Evolutionary conservation across 1,139 yeast genomes (phyloP).

Genomic region (Kodamaea derodonti): DNA sequence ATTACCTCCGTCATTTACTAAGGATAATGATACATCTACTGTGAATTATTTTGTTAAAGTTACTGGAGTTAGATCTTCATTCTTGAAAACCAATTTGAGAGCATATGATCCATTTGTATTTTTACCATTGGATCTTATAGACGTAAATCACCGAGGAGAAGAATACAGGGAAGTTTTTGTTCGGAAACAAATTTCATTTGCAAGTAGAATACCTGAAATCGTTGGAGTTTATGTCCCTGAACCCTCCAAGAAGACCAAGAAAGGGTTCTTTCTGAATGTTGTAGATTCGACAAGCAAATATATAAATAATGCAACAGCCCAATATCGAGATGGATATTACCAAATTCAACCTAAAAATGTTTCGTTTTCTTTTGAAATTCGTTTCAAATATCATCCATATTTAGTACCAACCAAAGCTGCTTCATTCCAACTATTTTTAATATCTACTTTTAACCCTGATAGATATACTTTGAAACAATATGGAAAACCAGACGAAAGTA

Average conservation of each 20-base stretch:
- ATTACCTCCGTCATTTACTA: slow-evolving; percentile 54
- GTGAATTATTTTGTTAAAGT: slow-evolving; percentile 55
- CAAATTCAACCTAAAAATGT: slow-evolving; percentile 35
- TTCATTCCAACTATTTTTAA: slow-evolving; percentile 34
- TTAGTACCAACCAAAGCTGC: slow-evolving; percentile 42
- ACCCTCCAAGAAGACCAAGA: slow-evolving; percentile 2
- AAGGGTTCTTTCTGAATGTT: slow-evolving; percentile 14
- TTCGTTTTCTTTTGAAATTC: slow-evolving; percentile 42
- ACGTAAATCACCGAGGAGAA: slow-evolving; percentile 19
- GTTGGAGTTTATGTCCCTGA: slow-evolving; percentile 29
- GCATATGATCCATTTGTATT: slow-evolving; percentile 49
- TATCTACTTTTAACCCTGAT: slow-evolving; percentile 33
- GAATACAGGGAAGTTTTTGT: slow-evolving; percentile 39
- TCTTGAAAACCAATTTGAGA: slow-evolving; percentile 49
- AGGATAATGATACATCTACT: slow-evolving; percentile 40
- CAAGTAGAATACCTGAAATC: slow-evolving; percentile 40
- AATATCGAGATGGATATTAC: not conserved
- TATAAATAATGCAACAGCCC: not conserved
- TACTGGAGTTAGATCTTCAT: slow-evolving; percentile 53
- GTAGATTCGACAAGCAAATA: slow-evolving; percentile 7
- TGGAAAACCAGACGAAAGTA: slow-evolving; percentile 37
- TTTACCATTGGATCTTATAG: slow-evolving; percentile 47
- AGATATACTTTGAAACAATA: slow-evolving; percentile 34
- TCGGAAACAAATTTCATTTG: slow-evolving; percentile 37
- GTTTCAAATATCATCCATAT: slow-evolving; percentile 46